Conservation (phyloP, 495 filamentous ascomycete species). For the Saxophila tyrrhenica region DNA sequence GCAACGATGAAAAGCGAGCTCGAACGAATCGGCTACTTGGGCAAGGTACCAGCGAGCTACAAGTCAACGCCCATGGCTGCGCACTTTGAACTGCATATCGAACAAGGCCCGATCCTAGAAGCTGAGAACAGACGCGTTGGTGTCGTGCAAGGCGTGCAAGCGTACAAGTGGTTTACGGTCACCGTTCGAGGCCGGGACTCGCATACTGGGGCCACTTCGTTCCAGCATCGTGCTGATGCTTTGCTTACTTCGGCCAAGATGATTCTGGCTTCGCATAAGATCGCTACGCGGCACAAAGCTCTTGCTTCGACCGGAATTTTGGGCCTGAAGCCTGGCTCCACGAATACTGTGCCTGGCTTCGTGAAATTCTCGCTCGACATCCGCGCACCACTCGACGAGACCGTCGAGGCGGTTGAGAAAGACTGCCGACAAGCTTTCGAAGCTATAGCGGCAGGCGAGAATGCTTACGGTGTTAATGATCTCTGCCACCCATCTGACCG, state of each 20-base stretch:
- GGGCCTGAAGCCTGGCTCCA: slow-evolving; percentile 52
- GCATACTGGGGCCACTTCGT: slow-evolving; percentile 67
- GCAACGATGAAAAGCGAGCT: slow-evolving; percentile 60
- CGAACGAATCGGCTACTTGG: slow-evolving; percentile 60
- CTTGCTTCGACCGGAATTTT: slow-evolving; percentile 65
- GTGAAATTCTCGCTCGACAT: slow-evolving; percentile 66
- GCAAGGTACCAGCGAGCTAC: slow-evolving; percentile 44
- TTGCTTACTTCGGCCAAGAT: slow-evolving; percentile 56
- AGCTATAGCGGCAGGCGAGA: slow-evolving; percentile 43
- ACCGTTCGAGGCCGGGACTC: slow-evolving; percentile 54
- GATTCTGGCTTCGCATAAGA: slow-evolving; percentile 53
- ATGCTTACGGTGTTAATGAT: slow-evolving; percentile 30
- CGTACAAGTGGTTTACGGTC: slow-evolving; percentile 61
- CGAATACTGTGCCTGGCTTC: slow-evolving; percentile 63
- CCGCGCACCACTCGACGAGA: slow-evolving; percentile 47
- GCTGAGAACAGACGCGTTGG: slow-evolving; percentile 51
- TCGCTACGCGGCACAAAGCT: slow-evolving; percentile 44
- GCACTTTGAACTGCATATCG: slow-evolving; percentile 77
- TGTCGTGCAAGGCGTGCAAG: slow-evolving; percentile 58
- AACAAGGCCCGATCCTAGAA: slow-evolving; percentile 66
- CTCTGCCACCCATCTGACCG: slow-evolving; percentile 29
- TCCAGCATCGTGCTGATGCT: slow-evolving; percentile 48
- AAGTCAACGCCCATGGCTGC: slow-evolving; percentile 59
- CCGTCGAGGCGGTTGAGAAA: slow-evolving; percentile 46
- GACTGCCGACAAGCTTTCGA: slow-evolving; percentile 44